Base-by-base conservation (phyloP, 345 rosid species). In the Linum tenue region DNA sequence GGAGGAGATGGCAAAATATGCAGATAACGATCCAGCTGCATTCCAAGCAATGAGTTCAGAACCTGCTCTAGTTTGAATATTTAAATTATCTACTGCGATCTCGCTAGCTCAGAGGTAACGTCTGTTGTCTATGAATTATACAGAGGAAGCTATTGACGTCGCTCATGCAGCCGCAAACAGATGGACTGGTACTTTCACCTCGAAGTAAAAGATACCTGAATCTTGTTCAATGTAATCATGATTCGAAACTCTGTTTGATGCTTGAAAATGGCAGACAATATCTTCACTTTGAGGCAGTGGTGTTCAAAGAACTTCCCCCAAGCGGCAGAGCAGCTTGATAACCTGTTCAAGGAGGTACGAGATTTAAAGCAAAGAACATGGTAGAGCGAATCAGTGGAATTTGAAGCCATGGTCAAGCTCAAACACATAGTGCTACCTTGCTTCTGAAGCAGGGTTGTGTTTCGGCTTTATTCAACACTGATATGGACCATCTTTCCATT, bases 21-120 rank as follows among this genome's bases (percentile, higher is more conserved):
- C 95, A 40, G 95, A 90, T 69, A 94, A 85, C 65, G 97, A 94
- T 83, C 99, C 99, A 17, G 96, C 97, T 75, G 86, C 96, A 62
- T 71, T 90, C 53, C 87, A 90, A 75, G 81, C 85, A 81, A 90
- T 76, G 95, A 88, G 99, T 90, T 77, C 59, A 73, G 81, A 38
- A 40, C 70, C 64, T 51, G 57, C 65, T 73, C 69, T 42, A 48
- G 8, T 67, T 38, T 67, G 37, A n/a, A 56, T 66, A 39, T 62
- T 59, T 43, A 36, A 56, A 14, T 17, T 39, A 12, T 14, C 7
- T 60, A 10, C 62, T 60, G 31, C 14, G 17, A 61, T 43, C 1
- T 7, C 7, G 11, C 2, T 7, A 14, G 11, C 51, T 44, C 11
- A 44, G 1, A 2, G 11, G 11, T 2, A 6, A 44, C 11, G 51